phyloP scores from a whole-genome alignment of 495 filamentous ascomycete species.

The Xylaria telfairii region DNA sequence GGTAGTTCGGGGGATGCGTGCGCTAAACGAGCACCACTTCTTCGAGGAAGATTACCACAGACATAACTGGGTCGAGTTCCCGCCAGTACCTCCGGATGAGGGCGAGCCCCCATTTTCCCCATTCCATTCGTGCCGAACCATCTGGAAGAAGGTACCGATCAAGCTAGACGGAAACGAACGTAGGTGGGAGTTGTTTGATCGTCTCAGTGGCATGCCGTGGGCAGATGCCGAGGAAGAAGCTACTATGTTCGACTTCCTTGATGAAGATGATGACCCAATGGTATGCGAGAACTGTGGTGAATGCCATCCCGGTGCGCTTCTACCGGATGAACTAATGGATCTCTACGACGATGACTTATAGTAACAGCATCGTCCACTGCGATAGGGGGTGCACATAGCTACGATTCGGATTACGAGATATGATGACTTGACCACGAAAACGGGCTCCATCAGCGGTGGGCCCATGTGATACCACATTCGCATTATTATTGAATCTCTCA shows the following conservation, averaged over 20 bases:
- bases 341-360: constrained; percentile 31
- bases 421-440: constrained; percentile 7
- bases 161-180: constrained; percentile 40
- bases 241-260: constrained; percentile 37
- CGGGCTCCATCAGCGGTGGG: not conserved
- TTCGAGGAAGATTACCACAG: constrained; percentile 30
- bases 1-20: constrained; percentile 45
- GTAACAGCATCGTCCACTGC: not conserved
- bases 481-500: not conserved
- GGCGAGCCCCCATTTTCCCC: constrained; percentile 46
- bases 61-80: constrained; percentile 32
- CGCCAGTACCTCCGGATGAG: constrained; percentile 45
- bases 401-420: not conserved
- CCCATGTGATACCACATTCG: constrained; percentile 18
- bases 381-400: not conserved
- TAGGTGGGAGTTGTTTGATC: constrained; percentile 51
- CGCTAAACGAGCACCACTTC: constrained; percentile 18
- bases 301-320: constrained; percentile 41
- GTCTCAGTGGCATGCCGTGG: constrained; percentile 44
- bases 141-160: constrained; percentile 52
- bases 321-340: constrained; percentile 37
- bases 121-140: constrained; percentile 44
- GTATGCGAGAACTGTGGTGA: constrained; percentile 46
- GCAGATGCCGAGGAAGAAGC: constrained; percentile 37
- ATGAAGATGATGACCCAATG: constrained; percentile 39